phyloP scores from a whole-genome alignment of 441 rosid species.

The Jatropha podagrica region DNA sequence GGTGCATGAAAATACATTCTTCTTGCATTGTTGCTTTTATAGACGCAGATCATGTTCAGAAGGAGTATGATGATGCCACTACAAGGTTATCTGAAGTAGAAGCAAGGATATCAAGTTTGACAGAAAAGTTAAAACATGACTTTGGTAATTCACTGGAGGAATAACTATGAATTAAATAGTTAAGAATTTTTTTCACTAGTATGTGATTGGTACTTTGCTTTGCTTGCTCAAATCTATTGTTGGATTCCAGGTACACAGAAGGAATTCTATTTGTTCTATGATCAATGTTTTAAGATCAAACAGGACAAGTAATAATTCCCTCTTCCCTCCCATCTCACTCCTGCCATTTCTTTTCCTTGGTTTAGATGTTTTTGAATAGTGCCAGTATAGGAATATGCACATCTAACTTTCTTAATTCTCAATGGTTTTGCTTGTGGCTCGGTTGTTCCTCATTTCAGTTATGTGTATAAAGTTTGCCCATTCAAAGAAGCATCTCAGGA shows the following conservation, averaged over 20 bases:
- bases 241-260: conserved; percentile 68
- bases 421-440: not conserved
- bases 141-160: conserved; percentile 47
- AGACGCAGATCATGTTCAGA: conserved; percentile 76
- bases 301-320: conserved; percentile 66
- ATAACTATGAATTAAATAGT: not conserved
- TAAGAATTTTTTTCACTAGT: not conserved
- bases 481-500: conserved; percentile 80
- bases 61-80: conserved; percentile 79
- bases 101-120: conserved; percentile 80
- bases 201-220: not conserved
- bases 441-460: conserved; percentile 43
- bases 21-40: conserved; percentile 28
- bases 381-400: not conserved
- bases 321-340: not conserved
- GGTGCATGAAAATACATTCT: conserved; percentile 10
- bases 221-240: conserved; percentile 7
- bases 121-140: conserved; percentile 78
- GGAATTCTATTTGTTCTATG: conserved; percentile 86
- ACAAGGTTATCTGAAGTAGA: conserved; percentile 73
- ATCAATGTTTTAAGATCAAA: conserved; percentile 82
- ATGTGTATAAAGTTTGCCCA: conserved; percentile 87
- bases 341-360: not conserved
- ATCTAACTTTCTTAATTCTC: conserved; percentile 8
- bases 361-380: not conserved